Conservation (phyloP, 2,329 filamentous ascomycete species). For the Gliomastix tumulicola region DNA sequence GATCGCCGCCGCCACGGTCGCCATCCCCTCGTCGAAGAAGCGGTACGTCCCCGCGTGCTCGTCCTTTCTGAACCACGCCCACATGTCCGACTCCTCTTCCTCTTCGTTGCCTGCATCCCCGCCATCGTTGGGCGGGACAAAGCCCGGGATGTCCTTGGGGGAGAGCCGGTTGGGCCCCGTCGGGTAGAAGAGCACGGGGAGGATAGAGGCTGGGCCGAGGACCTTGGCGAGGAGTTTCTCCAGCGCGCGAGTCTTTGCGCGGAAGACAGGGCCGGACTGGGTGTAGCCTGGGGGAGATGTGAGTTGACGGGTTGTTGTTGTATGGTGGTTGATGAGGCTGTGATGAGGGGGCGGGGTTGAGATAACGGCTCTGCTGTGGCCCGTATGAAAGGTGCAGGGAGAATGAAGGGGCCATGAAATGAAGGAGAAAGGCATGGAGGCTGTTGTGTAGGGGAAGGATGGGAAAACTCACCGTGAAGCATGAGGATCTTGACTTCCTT, state of each 20-base stretch:
- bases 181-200: slow-evolving; percentile 56
- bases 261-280: slow-evolving; percentile 81
- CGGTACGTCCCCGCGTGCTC: slow-evolving; percentile 58
- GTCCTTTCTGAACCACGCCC: slow-evolving; percentile 76
- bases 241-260: slow-evolving; percentile 79
- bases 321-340: no score
- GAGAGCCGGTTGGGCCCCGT: slow-evolving; percentile 60
- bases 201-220: slow-evolving; percentile 52
- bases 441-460: background rate
- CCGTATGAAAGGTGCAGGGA: no score
- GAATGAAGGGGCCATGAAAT: slow-evolving; percentile 3
- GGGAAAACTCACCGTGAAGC: slow-evolving; percentile 55
- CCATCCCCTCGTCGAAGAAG: slow-evolving; percentile 63
- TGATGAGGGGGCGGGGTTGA: no score
- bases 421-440: no score
- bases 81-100: slow-evolving; percentile 57
- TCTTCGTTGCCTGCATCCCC: slow-evolving; percentile 32
- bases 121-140: slow-evolving; percentile 31
- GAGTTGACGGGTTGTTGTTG: no score
- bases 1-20: slow-evolving; percentile 53
- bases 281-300: slow-evolving; percentile 79
- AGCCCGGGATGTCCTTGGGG: slow-evolving; percentile 64
- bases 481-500: slow-evolving; percentile 60
- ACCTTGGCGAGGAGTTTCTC: slow-evolving; percentile 73
- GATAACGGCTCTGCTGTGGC: no score